Evolutionary conservation across 257 asterid species (phyloP).

Genomic region (Primulina huaijiensis): DNA sequence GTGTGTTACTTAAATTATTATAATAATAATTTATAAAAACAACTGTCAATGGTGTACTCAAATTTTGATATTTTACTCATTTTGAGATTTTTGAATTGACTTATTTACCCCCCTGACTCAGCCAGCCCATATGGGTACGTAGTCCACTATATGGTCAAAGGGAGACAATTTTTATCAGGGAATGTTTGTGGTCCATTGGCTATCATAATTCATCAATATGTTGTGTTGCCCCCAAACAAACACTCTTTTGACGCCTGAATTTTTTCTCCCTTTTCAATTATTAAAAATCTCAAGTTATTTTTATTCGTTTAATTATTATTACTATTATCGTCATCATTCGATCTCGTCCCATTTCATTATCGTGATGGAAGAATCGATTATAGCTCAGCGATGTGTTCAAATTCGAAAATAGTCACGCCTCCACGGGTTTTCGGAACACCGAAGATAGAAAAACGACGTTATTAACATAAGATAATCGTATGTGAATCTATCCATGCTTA

Average conservation of each 20-base stretch:
- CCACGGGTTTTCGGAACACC: too few relatives aligned
- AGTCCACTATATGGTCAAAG: conserved; percentile 36
- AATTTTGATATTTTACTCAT: too few relatives aligned
- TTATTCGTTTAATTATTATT: background rate
- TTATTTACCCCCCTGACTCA: background rate
- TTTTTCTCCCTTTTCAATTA: background rate
- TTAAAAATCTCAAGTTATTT: background rate
- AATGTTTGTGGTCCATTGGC: conserved; percentile 46
- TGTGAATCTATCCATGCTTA: too few relatives aligned
- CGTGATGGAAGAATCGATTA: conserved; percentile 29
- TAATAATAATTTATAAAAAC: too few relatives aligned
- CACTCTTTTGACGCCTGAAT: conserved; percentile 20
- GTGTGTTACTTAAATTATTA: too few relatives aligned
- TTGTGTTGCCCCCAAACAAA: conserved; percentile 35
- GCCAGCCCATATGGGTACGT: background rate
- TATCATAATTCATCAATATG: conserved; percentile 47
- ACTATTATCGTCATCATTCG: background rate
- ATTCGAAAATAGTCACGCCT: background rate
- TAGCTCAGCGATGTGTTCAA: conserved; percentile 19
- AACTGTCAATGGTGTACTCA: too few relatives aligned
- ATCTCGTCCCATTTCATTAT: conserved; percentile 25
- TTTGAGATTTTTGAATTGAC: background rate
- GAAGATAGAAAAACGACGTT: too few relatives aligned
- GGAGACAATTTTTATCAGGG: conserved; percentile 41
- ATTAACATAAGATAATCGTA: too few relatives aligned